phyloP scores from a whole-genome alignment of 1,284 basidiomycete species.

The Agroathelia rolfsii region DNA sequence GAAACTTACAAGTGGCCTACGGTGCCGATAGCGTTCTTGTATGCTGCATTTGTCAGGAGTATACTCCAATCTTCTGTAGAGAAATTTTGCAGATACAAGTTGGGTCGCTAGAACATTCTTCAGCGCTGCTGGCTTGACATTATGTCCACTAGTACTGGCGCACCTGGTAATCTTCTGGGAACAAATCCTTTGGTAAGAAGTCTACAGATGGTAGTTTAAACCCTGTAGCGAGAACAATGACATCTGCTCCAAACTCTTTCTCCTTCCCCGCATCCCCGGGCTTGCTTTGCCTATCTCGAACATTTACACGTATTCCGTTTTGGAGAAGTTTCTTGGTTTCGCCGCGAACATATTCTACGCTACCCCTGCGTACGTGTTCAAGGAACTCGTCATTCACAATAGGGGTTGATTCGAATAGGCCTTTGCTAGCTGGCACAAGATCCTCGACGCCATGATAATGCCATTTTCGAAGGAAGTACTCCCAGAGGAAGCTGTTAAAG shows the following conservation, averaged over 20 bases:
- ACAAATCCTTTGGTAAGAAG: conserved; percentile 48
- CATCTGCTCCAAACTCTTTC: conserved; percentile 35
- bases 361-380: conserved; percentile 36
- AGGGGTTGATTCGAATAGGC: conserved; percentile 41
- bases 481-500: conserved; percentile 36
- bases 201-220: conserved; percentile 46
- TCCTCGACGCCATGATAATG: conserved; percentile 46
- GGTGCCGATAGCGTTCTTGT: conserved; percentile 40
- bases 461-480: conserved; percentile 35
- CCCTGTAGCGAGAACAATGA: conserved; percentile 54
- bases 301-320: conserved; percentile 32
- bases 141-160: too few species aligned
- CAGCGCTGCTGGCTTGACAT: too few species aligned
- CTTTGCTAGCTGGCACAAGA: conserved; percentile 30
- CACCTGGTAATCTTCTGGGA: conserved; percentile 46
- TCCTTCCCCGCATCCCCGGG: conserved; percentile 11
- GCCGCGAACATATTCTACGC: conserved; percentile 44
- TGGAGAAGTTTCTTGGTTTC: conserved; percentile 37
- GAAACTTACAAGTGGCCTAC: conserved; percentile 9
- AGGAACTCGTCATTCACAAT: conserved; percentile 54
- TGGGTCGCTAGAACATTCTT: conserved; percentile 35
- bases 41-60: conserved; percentile 48
- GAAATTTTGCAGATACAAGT: conserved; percentile 58
- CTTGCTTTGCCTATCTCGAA: conserved; percentile 14
- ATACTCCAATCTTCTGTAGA: conserved; percentile 49